These are phyloP conservation scores for Sordariomycetes sp. DNA, from an alignment of 2,329 filamentous ascomycete species.

Conservation along the genomic window DNA sequence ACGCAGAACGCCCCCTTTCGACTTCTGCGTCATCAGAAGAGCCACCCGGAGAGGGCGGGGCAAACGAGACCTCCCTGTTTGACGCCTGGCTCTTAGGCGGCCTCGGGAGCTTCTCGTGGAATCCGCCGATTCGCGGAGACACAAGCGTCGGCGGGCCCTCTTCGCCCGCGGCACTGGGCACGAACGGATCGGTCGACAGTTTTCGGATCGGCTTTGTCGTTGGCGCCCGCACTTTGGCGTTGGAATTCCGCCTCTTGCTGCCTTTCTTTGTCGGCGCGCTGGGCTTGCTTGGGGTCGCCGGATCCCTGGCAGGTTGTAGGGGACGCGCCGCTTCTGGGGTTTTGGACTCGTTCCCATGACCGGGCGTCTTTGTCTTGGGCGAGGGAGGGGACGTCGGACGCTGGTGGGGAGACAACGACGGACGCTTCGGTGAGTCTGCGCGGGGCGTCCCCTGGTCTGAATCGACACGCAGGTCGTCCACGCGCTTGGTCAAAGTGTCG, in stretches of 20 bases:
- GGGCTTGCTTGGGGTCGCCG: not conserved
- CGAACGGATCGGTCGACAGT: conserved; percentile 19
- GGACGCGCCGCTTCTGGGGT: not conserved
- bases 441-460: not conserved
- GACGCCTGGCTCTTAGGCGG: conserved; percentile 14
- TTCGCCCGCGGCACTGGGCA: conserved; percentile 15
- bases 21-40: conserved; percentile 2
- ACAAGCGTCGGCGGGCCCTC: conserved; percentile 16
- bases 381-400: not conserved
- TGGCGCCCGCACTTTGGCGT: conserved; percentile 11
- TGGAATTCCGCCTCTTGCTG: conserved; percentile 11
- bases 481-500: conserved; percentile 8
- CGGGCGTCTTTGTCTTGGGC: not conserved
- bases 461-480: not conserved
- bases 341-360: not conserved
- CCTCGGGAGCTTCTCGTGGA: conserved; percentile 22
- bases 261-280: not conserved
- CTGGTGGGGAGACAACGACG: not conserved
- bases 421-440: not conserved
- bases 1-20: not conserved
- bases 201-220: conserved; percentile 16
- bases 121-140: conserved; percentile 17
- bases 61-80: not conserved
- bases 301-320: not conserved
- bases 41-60: not conserved